Base-by-base conservation (phyloP, 129 eudicot genomes). In the Flaveria linearis region DNA sequence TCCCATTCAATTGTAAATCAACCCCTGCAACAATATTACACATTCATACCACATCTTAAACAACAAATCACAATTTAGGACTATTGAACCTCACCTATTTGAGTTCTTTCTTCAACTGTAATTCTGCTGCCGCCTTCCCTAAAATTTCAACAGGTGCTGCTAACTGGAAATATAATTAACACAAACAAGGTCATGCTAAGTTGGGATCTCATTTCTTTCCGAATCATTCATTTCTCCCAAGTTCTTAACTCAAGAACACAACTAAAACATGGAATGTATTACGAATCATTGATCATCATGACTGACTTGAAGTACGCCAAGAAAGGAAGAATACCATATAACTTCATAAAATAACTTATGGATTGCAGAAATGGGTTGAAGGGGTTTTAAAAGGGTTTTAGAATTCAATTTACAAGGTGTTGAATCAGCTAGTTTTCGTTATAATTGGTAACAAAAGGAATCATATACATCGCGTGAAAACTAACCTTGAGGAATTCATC, bases 1-100 rank as follows among this genome's bases (percentile, higher is more conserved):
- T 94, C 99, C 99, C 90, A 89, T 72, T 89, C 90, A 80, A 91
- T 68, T 77, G 90, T 70, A 94, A 69, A 84, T 94, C 99, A 87
- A 94, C 88, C 66, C 99, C 99, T 94, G 87, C 62, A 77, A 63
- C 53, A 84, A 69, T 3, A 80, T 17, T 25, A 72, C 9, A 65
- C 14, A 47, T 49, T 74, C 73, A 73, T 39, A 53, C 64, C 58
- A n/a, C 69, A 36, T 11, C 18, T 11, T 73, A 80, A 4, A 46
- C 72, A 47, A 30, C 46, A 15, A 50, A 7, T 12, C 65, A 47
- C 10, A 17, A n/a, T 33, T 10, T 0, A 30, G 50, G 60, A 56
- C 18, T 41, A 64, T 49, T 11, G 55, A 73, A 17, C 61, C 17
- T 66, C 64, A 91, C 99, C 97, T 67, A 94, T 89, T 70, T 85